Evolutionary conservation across 371 early-diverging fungal species (phyloP).

Genomic region (Mucor indicus): DNA sequence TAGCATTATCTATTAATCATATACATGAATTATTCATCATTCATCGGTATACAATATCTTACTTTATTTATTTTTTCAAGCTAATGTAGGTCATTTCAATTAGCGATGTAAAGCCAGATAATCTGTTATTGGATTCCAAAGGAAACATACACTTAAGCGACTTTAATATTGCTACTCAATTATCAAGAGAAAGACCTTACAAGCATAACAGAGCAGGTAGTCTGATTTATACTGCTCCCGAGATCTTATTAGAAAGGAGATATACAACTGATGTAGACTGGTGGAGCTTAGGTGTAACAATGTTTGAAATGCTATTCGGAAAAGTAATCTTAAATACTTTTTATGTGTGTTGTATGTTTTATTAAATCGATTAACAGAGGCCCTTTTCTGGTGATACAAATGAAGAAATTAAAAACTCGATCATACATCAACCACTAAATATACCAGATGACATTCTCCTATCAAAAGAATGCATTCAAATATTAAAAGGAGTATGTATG

Average conservation of each 20-base stretch:
- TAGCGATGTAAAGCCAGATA: slow-evolving; percentile 97
- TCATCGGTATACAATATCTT: slow-evolving; percentile 43
- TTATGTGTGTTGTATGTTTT: neutral
- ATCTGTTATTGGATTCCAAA: slow-evolving; percentile 80
- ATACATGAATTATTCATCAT: slow-evolving; percentile 61
- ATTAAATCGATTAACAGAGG: slow-evolving; percentile 40
- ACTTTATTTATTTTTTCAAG: too few relatives aligned
- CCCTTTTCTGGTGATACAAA: slow-evolving; percentile 60
- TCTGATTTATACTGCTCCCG: slow-evolving; percentile 77
- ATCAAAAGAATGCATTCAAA: slow-evolving; percentile 53
- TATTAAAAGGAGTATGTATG: slow-evolving; percentile 31
- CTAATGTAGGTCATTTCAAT: slow-evolving; percentile 13
- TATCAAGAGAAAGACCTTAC: slow-evolving; percentile 50
- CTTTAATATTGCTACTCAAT: slow-evolving; percentile 79
- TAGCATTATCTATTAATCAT: slow-evolving; percentile 66
- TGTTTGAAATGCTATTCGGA: slow-evolving; percentile 79
- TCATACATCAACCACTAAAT: slow-evolving; percentile 49
- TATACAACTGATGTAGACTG: slow-evolving; percentile 76
- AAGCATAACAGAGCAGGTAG: slow-evolving; percentile 63
- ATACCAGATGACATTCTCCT: slow-evolving; percentile 54
- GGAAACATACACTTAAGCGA: slow-evolving; percentile 88
- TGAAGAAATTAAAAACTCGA: slow-evolving; percentile 56
- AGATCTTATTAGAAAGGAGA: slow-evolving; percentile 63
- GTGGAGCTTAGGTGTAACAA: slow-evolving; percentile 86
- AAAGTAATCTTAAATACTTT: slow-evolving; percentile 39